Conservation (phyloP, 2,329 filamentous ascomycete species). For the Aspergillus viridinutans region DNA sequence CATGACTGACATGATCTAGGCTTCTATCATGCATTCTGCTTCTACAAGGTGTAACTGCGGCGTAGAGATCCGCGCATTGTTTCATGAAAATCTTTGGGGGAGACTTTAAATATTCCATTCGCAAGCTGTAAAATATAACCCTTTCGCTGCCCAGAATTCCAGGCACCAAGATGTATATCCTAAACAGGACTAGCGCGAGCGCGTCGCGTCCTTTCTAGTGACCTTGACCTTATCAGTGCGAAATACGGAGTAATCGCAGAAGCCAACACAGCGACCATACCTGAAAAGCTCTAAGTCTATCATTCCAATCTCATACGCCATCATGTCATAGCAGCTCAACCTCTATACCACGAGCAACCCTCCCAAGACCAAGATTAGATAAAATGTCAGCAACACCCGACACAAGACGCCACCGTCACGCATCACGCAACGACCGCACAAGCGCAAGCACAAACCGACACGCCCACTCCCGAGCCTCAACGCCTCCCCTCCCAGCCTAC, state of each 20-base stretch:
- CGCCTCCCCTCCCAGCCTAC: slow-evolving; percentile 46
- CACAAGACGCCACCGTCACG: not conserved
- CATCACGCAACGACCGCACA: not conserved
- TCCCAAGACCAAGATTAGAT: not conserved
- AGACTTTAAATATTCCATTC: not conserved
- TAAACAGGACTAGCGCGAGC: slow-evolving; percentile 28
- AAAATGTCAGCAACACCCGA: not conserved
- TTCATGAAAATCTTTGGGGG: not conserved
- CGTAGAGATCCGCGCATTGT: not conserved
- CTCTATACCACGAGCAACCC: not conserved
- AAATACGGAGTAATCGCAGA: too few species aligned
- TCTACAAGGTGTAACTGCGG: slow-evolving; percentile 76
- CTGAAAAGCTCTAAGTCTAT: not conserved
- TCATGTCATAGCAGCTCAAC: not conserved
- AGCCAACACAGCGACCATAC: too few species aligned
- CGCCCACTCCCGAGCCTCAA: not conserved
- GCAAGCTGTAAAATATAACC: not conserved
- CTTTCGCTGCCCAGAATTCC: slow-evolving; percentile 2
- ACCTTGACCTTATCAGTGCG: slow-evolving; percentile 5
- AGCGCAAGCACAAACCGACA: slow-evolving; percentile 5
- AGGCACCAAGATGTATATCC: slow-evolving; percentile 16
- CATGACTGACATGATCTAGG: slow-evolving; percentile 27
- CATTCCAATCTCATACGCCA: not conserved
- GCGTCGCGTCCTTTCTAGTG: slow-evolving; percentile 22
- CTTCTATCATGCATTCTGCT: slow-evolving; percentile 94